Evolutionary conservation across 306 rosid species (phyloP).

Genomic region (Senna siamea): DNA sequence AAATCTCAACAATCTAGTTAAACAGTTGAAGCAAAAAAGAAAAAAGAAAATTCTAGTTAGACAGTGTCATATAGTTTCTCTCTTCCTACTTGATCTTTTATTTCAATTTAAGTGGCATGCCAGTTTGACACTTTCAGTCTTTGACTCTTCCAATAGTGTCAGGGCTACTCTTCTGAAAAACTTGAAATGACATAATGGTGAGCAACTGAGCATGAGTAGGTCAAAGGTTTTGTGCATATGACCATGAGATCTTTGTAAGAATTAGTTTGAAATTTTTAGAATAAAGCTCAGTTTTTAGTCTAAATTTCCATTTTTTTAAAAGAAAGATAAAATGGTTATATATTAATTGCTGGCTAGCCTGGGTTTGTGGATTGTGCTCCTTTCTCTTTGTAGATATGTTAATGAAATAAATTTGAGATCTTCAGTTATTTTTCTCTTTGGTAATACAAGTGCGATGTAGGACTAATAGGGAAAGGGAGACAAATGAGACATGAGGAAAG

Average conservation of each 20-base stretch:
- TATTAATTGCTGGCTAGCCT: too few species aligned
- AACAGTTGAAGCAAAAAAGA: background rate
- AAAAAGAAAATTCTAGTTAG: too few species aligned
- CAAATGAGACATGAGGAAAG: too few species aligned
- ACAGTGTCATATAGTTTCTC: background rate
- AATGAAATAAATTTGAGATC: too few species aligned
- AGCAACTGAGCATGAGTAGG: slow-evolving; percentile 2
- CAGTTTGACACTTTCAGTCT: background rate
- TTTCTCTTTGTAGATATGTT: too few species aligned
- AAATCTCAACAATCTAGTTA: background rate
- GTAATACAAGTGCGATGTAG: too few species aligned
- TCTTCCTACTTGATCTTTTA: background rate
- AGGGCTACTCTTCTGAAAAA: background rate
- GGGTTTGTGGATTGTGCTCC: too few species aligned
- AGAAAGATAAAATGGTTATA: too few species aligned
- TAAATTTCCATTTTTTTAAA: too few species aligned
- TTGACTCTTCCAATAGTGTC: background rate
- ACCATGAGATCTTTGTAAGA: background rate
- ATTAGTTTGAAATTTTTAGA: background rate
- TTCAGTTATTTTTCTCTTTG: too few species aligned
- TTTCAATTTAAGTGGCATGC: background rate
- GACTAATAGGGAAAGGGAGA: too few species aligned
- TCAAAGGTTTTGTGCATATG: background rate
- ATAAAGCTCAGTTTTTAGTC: too few species aligned
- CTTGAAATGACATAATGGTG: slow-evolving; percentile 18